Base-by-base conservation (phyloP, 2,329 filamentous ascomycete species). In the Ophiostoma ips region DNA sequence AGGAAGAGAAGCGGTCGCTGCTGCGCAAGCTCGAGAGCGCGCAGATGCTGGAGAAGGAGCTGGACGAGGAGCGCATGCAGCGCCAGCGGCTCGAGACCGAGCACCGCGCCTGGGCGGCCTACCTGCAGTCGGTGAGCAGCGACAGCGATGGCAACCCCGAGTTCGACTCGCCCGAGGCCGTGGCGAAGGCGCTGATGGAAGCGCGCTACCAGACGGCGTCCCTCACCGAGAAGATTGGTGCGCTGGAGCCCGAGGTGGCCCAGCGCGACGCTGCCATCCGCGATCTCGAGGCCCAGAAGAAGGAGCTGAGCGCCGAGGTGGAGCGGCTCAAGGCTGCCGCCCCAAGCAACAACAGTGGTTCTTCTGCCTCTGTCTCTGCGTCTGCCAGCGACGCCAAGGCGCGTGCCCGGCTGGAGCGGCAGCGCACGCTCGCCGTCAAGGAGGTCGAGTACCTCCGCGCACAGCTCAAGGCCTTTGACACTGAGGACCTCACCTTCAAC, bases 361-460 rank as follows among this genome's bases (percentile, higher is more conserved):
- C 40, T 18, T 15, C 19, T n/a, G 16, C 43, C n/a, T 37, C 31
- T 3, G 30, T 7, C 8, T n/a, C 43, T 12, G 43, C 30, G 10
- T 31, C 30, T 9, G 49, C 41, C 9, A 84, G 87, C 59, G 49
- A 46, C 9, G 84, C 87, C 59, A 84, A 88, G 65, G 75, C 77
- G 1, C 81, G 80, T 40, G 70, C 84, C 49, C 78, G 92, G 31
- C 69, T 95, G 0, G 90, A 98, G 59, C 76, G 92, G 52, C 90
- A 96, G 62, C 84, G 87, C 52, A 78, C 76, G 1, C 74, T 98
- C 8, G 87, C 89, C 0, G 74, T 87, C 21, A 95, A 95, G 61
- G 94, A 98, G 63, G 87, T 92, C 0, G 89, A 95, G 57, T 95
- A 94, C 62, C 75, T 98, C 7, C 84, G 92, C 19, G 90, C 87